A percentile compares a stretch with the other conserved stretches of the same genome.
Evolutionary conservation across 2,329 filamentous ascomycete genomes (phyloP).

Genomic region (Hypoxylon sp.): DNA sequence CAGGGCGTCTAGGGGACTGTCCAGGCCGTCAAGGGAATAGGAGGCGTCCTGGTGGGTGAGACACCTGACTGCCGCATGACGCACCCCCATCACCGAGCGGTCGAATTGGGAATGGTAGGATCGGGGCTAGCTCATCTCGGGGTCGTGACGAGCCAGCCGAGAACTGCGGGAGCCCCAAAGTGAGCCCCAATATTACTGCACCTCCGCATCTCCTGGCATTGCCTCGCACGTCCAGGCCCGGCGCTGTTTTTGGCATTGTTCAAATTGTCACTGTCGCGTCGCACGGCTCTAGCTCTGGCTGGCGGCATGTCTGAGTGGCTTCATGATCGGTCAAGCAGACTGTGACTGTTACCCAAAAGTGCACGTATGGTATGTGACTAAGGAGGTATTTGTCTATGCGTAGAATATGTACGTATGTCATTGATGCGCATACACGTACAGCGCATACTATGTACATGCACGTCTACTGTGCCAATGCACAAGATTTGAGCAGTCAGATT

Average conservation of each 20-base stretch:
- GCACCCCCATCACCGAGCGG: slow-evolving; percentile 25
- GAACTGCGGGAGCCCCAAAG: too few relatives aligned
- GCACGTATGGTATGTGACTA: too few relatives aligned
- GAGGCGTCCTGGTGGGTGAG: slow-evolving; percentile 6
- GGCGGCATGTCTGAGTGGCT: background rate
- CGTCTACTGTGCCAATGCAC: too few relatives aligned
- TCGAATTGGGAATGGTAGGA: slow-evolving; percentile 18
- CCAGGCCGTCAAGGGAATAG: slow-evolving; percentile 11
- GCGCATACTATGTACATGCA: too few relatives aligned
- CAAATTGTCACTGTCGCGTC: background rate
- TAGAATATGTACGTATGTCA: too few relatives aligned
- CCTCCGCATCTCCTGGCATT: slow-evolving; percentile 20
- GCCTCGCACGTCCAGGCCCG: slow-evolving; percentile 5
- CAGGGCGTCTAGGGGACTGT: background rate
- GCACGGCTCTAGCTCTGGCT: too few relatives aligned
- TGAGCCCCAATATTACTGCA: slow-evolving; percentile 9
- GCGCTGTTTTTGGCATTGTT: background rate
- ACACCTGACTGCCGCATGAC: slow-evolving; percentile 29
- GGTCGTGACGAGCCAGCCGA: background rate
- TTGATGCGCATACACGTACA: too few relatives aligned
- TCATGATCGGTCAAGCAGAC: slow-evolving; percentile 3
- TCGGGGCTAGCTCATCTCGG: background rate
- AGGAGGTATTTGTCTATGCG: too few relatives aligned
- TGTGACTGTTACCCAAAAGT: too few relatives aligned
- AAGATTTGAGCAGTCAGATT: background rate